Percentiles rank a stretch among this genome's conserved stretches.
phyloP scores from a whole-genome alignment of 148 eudicot species.

The Diospyros kaki region DNA sequence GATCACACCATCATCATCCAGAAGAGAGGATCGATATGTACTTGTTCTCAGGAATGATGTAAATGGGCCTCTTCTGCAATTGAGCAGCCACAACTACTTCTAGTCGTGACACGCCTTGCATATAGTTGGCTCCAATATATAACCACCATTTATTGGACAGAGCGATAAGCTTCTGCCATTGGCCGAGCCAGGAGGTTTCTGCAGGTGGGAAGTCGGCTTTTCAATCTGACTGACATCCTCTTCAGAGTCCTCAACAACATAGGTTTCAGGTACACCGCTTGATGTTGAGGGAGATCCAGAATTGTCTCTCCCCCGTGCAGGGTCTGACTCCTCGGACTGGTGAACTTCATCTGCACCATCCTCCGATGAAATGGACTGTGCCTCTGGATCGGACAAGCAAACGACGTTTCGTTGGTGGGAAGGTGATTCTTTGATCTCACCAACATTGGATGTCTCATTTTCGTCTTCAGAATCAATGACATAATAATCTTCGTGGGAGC shows the following conservation, averaged over 20 bases:
- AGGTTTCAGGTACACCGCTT: constrained; percentile 17
- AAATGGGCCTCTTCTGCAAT: no score
- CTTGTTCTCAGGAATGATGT: no score
- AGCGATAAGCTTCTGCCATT: background rate
- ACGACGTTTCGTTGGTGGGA: no score
- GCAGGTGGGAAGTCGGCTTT: background rate
- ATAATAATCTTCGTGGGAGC: no score
- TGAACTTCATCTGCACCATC: background rate
- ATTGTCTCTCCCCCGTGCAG: constrained; percentile 4
- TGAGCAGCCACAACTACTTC: background rate
- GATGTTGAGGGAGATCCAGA: constrained; percentile 14
- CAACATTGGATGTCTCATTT: no score
- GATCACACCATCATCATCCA: no score
- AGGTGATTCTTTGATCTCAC: no score
- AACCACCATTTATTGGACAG: background rate
- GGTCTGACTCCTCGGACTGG: constrained; percentile 3
- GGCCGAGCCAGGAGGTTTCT: background rate
- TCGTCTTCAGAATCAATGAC: no score
- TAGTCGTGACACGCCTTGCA: background rate
- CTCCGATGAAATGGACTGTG: background rate
- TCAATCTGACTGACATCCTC: background rate
- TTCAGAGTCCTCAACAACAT: constrained; percentile 39
- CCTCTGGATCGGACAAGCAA: no score
- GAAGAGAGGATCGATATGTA: no score
- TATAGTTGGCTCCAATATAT: background rate